These are phyloP conservation scores for Apiospora saccharicola DNA, from an alignment of 2,329 filamentous ascomycete species.

Conservation along the genomic window DNA sequence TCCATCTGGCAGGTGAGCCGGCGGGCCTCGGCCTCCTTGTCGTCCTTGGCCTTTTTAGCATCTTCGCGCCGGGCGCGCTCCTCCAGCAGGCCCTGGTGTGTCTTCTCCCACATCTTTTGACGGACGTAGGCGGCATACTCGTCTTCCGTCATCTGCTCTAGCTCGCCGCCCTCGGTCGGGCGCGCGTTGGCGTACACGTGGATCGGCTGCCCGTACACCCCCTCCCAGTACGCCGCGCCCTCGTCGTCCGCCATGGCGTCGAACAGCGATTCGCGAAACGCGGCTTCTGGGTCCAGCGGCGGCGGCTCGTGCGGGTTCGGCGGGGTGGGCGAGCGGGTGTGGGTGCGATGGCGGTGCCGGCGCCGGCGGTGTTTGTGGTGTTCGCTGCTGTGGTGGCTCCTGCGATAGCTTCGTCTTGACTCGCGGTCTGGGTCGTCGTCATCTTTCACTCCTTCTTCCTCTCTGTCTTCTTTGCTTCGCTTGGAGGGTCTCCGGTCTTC, in stretches of 20 bases:
- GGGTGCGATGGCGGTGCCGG: conserved; percentile 40
- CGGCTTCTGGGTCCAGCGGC: conserved; percentile 70
- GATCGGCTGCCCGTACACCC: conserved; percentile 94
- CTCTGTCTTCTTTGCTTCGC: neutral
- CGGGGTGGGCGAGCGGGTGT: conserved; percentile 53
- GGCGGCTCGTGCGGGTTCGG: conserved; percentile 55
- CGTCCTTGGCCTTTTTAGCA: conserved; percentile 54
- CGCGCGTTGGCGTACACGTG: conserved; percentile 74
- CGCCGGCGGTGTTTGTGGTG: conserved; percentile 42
- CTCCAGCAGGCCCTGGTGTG: conserved; percentile 81
- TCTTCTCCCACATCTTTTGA: conserved; percentile 94
- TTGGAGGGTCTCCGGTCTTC: neutral
- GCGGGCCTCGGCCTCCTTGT: conserved; percentile 46
- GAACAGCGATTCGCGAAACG: conserved; percentile 93
- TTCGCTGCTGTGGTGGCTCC: conserved; percentile 36
- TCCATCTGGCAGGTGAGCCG: conserved; percentile 71
- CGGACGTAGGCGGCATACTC: conserved; percentile 90
- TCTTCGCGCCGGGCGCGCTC: conserved; percentile 71
- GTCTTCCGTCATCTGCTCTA: conserved; percentile 91
- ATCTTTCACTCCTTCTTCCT: neutral
- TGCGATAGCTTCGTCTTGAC: conserved; percentile 29
- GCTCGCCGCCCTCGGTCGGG: conserved; percentile 52
- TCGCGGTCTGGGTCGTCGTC: conserved; percentile 30
- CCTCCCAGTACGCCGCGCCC: conserved; percentile 93
- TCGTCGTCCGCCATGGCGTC: conserved; percentile 98